A percentile compares a stretch with the other conserved stretches of the same genome.
Conservation (phyloP, 768 basidiomycete species). For the Albatrellus ellisii region DNA sequence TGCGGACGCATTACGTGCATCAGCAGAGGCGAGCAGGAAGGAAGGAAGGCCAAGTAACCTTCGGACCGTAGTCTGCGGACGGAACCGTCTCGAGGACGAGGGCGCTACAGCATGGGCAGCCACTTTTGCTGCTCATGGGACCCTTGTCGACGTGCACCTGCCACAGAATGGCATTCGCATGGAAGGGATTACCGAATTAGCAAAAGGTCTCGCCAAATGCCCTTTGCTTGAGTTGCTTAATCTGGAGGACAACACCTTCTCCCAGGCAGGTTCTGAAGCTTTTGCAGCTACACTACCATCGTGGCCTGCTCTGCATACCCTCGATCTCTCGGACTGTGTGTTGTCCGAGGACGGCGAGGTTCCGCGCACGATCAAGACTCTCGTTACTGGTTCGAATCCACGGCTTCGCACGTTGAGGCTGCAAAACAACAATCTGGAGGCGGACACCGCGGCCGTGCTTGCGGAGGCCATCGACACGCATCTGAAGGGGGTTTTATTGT, state of each 20-base stretch:
- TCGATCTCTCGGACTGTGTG: conserved; percentile 89
- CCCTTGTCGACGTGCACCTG: conserved; percentile 77
- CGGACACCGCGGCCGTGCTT: conserved; percentile 50
- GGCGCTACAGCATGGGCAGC: conserved; percentile 74
- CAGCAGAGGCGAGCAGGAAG: conserved; percentile 24
- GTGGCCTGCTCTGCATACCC: conserved; percentile 61
- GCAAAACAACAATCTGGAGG: conserved; percentile 87
- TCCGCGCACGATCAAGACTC: conserved; percentile 43
- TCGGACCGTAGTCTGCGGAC: conserved; percentile 76
- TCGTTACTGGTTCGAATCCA: conserved; percentile 58
- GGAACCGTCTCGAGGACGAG: conserved; percentile 92
- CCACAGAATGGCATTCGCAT: conserved; percentile 97
- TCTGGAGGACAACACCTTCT: conserved; percentile 85
- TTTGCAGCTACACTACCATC: conserved; percentile 50
- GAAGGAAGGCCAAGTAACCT: conserved; percentile 64
- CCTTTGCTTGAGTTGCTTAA: conserved; percentile 63
- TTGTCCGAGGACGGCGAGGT: conserved; percentile 75
- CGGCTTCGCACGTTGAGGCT: conserved; percentile 67
- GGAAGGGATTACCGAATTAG: conserved; percentile 76
- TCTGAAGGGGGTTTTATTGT: conserved; percentile 40
- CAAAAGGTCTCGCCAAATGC: conserved; percentile 59
- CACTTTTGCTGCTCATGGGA: conserved; percentile 77
- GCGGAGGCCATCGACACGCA: conserved; percentile 50
- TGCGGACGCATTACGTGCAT: background rate
- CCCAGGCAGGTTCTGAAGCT: conserved; percentile 38